Percentiles rank a stretch among this genome's conserved stretches.
Evolutionary conservation across 1,139 yeast species (phyloP).

Genomic region (Protomyces inundatus): DNA sequence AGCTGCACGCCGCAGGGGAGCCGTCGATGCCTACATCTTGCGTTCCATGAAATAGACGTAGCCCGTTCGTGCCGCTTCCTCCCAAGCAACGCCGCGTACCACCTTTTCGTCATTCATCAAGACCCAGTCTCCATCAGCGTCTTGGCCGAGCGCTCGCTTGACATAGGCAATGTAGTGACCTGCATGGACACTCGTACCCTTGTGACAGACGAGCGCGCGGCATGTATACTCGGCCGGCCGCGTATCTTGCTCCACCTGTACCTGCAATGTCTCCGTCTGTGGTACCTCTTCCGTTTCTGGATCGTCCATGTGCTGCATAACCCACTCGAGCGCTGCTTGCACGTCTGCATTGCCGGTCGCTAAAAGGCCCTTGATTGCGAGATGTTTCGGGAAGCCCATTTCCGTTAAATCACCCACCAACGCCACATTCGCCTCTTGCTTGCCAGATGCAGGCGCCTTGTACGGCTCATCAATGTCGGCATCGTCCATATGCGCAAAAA

Average conservation of each 20-base stretch:
- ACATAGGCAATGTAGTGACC: constrained; percentile 93
- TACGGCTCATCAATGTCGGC: constrained; percentile 66
- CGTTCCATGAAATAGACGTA: constrained; percentile 44
- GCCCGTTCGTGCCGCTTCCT: constrained; percentile 56
- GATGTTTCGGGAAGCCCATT: constrained; percentile 70
- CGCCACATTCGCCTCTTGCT: constrained; percentile 34
- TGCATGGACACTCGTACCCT: constrained; percentile 88
- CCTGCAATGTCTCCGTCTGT: constrained; percentile 13
- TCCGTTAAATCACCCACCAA: constrained; percentile 48
- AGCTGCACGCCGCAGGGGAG: too few species aligned
- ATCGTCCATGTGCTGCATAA: constrained; percentile 71
- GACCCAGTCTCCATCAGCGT: constrained; percentile 57
- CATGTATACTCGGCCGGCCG: constrained; percentile 48
- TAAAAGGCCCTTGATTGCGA: constrained; percentile 65
- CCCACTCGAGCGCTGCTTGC: constrained; percentile 85
- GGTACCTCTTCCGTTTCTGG: constrained; percentile 35
- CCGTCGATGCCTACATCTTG: too few species aligned
- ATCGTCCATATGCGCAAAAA: constrained; percentile 84
- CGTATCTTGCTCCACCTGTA: constrained; percentile 35
- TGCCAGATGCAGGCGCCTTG: constrained; percentile 33
- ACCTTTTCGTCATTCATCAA: constrained; percentile 93
- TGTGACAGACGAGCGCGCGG: constrained; percentile 79
- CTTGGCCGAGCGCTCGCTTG: constrained; percentile 44
- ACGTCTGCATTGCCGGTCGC: constrained; percentile 48
- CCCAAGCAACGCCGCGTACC: constrained; percentile 58